Evolutionary conservation across 192 early-diverging fungal genomes (phyloP), one percentile per base, ranked within the genome.

Genomic region (Coemansia sp.): DNA sequence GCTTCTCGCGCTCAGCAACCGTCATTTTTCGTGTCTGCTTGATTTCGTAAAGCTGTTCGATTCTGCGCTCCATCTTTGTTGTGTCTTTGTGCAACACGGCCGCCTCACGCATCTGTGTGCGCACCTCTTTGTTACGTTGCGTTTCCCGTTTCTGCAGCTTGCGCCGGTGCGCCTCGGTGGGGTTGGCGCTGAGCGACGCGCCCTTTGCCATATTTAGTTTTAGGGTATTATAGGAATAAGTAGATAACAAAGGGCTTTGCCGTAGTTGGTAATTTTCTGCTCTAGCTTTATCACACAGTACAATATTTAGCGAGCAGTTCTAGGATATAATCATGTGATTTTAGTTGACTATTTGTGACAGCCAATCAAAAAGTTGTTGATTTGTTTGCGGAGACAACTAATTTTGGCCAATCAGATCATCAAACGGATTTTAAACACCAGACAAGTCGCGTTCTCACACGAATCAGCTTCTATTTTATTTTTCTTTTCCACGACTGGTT

Each of bases 61-160:
- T 81, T 23, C 65, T 66, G 38, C 66, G 62, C 60, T 81, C 73
- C 55, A 81, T 62, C 38, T 75, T 72, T 28, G 53, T 17, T 2
- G 73, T 75, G 52, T 81, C 69, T 28, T 72, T 75, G 54, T 72
- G 40, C 19, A 75, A 22, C 15, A 72, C 20, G 6, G 69, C 62
- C 1, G 15, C 55, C 40, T 81, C 78, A 17, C 69, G 78, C 73
- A 72, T 65, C 40, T 72, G 64, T 17, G 75, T 64, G 17, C 72
- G 68, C 9, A 64, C 67, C 34, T 81, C 78, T 20, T 81, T 81
- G 60, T 81, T 81, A 21, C 64, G 60, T 51, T 80, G 70, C 10
- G 63, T 49, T 15, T 74, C 77, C n/a, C 71, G 67, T 42, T 74
- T 62, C 11, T 74, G 71, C 67, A 66, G 64, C 47, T 73, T 59